Evolutionary conservation across 202 grass and related monocot genomes (phyloP).

Genomic region (Carex sylvatica): DNA sequence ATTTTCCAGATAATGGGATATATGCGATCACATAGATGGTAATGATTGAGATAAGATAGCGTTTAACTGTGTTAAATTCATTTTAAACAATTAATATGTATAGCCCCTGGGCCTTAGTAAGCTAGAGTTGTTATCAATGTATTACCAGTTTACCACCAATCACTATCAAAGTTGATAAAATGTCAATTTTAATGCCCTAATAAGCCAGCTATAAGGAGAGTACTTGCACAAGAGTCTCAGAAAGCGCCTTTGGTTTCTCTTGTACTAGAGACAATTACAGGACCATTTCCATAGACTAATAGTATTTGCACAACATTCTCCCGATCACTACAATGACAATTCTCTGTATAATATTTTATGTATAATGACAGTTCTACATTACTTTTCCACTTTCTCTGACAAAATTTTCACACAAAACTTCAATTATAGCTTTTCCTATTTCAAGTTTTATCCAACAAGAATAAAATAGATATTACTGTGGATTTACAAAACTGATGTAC

Average conservation of each 20-base stretch:
- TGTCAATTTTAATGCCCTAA: slow-evolving; percentile 23
- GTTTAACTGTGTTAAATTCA: background rate
- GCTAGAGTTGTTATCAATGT: background rate
- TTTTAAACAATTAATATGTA: background rate
- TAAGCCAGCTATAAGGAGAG: slow-evolving; percentile 12
- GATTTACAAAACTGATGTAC: background rate
- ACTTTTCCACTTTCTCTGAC: background rate
- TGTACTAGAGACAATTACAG: slow-evolving; percentile 6
- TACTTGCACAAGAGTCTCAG: slow-evolving; percentile 1
- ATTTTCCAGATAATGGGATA: background rate
- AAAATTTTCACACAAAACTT: background rate
- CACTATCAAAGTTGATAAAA: slow-evolving; percentile 22
- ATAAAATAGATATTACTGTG: background rate
- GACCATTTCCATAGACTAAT: slow-evolving; percentile 5
- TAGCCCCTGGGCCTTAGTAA: background rate
- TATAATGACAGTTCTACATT: too few relatives aligned
- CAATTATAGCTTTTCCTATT: background rate
- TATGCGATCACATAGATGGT: background rate
- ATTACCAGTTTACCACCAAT: background rate
- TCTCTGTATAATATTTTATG: background rate
- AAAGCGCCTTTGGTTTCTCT: background rate
- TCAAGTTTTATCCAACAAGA: background rate
- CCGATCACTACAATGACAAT: background rate
- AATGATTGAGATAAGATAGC: background rate
- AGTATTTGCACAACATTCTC: too few relatives aligned